Evolutionary conservation across 768 basidiomycete species (phyloP).

Genomic region (Collybiopsis confluens): DNA sequence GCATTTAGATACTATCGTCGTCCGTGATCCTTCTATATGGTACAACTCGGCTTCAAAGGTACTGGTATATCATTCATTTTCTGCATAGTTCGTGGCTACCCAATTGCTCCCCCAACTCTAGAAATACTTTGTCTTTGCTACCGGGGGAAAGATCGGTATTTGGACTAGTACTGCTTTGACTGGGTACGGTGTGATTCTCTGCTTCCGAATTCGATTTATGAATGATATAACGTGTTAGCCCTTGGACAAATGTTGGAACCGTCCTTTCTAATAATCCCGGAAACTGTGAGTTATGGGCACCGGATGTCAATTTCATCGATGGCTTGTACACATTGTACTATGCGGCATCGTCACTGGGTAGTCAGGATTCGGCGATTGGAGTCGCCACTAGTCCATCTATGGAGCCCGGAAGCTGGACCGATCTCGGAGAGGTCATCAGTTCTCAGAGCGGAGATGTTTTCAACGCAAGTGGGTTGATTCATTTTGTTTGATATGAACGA

Average conservation of each 20-base stretch:
- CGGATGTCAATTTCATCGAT: slow-evolving; percentile 4
- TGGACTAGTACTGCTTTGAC: not conserved
- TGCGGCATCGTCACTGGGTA: not conserved
- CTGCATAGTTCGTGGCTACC: not conserved
- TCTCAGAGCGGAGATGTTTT: not conserved
- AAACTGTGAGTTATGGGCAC: slow-evolving; percentile 1
- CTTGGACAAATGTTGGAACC: slow-evolving; percentile 1
- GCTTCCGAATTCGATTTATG: not conserved
- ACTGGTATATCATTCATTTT: not conserved
- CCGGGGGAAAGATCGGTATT: not conserved
- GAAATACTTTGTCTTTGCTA: slow-evolving; percentile 5
- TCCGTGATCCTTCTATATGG: slow-evolving; percentile 5
- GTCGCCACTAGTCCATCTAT: slow-evolving; percentile 6
- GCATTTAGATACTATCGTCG: not conserved
- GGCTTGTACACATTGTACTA: slow-evolving; percentile 4
- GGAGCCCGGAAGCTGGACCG: slow-evolving; percentile 6
- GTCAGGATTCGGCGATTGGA: slow-evolving; percentile 1
- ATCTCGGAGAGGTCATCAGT: slow-evolving; percentile 5
- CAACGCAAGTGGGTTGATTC: not conserved
- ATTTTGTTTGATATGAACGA: not conserved
- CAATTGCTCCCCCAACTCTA: not conserved
- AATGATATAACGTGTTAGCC: not conserved
- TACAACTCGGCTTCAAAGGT: not conserved
- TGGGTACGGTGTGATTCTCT: not conserved
- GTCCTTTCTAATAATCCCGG: not conserved